Evolutionary conservation across 495 filamentous ascomycete genomes (phyloP), one percentile per base, ranked within the genome.

Genomic region (Neurospora sp.): DNA sequence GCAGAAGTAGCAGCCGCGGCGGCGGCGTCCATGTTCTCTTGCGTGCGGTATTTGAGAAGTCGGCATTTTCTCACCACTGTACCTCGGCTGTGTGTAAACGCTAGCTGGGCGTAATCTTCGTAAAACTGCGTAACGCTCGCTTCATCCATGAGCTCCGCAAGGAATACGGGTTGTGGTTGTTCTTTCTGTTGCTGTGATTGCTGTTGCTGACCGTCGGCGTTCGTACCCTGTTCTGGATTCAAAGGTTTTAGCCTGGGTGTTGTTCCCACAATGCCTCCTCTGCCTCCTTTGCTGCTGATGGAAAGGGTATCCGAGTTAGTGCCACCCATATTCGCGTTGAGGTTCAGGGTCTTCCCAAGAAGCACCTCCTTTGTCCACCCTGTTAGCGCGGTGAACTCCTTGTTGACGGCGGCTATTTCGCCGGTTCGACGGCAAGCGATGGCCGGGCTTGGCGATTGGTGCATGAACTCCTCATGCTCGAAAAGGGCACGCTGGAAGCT

Each of bases 341-440:
- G 85, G 78, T 99, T 98, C 3, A 92, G 85, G 73, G 93, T 92
- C 80, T 93, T 93, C 71, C 96, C 96, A 4, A 98, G 85, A 3
- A 99, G 84, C 2, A 99, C 90, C 69, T 97, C 92, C 76, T 94
- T 94, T 73, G 90, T 92, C 96, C 96, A 99, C 10, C 96, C 96
- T 1, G 96, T 97, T 23, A 99, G 85, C 70, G 96, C 92, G 42
- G 89, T 92, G 80, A 99, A 99, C 80, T 98, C 96, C 78, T 98
- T 97, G 75, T 93, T 94, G 1, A 96, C 92, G 11, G 92, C 92
- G 3, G 93, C 94, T 46, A 99, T 89, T 80, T 98, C 96, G 20
- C 96, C 96, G 1, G 94, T 97, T 41, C 96, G 90, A 71, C 96
- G 88, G 76, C 93, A 97, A 62, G 97, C 92, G 72, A 99, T 90